phyloP scores from a whole-genome alignment of 306 rosid species.

The Inga leiocalycina region DNA sequence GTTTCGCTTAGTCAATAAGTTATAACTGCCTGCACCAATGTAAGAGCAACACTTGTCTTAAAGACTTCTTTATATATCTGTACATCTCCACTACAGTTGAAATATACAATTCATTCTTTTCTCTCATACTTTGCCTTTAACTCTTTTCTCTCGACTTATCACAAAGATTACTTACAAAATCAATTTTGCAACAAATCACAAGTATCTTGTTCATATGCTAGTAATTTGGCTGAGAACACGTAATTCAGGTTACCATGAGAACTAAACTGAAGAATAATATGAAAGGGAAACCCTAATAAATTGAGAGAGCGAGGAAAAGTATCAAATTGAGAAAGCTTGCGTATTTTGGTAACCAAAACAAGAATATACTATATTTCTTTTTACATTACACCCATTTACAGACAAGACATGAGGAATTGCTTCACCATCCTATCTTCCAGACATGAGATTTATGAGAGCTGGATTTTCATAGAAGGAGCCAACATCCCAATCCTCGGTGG shows the following conservation, averaged over 20 bases:
- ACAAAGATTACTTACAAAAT: too few species aligned
- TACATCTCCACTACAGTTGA: too few species aligned
- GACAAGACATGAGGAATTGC: neutral
- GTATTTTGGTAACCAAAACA: neutral
- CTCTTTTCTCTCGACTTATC: too few species aligned
- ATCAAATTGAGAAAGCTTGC: neutral
- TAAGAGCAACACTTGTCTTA: too few species aligned
- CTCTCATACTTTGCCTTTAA: too few species aligned
- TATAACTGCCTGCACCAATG: too few species aligned
- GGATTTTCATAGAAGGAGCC: slow-evolving; percentile 73
- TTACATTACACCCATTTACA: neutral
- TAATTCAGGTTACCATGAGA: neutral
- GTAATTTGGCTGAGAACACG: too few species aligned
- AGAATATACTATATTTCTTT: neutral
- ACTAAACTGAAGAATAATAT: neutral
- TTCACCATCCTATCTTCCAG: slow-evolving; percentile 58
- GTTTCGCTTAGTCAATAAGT: too few species aligned
- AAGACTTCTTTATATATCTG: too few species aligned
- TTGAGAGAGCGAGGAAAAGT: neutral
- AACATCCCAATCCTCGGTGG: slow-evolving; percentile 81
- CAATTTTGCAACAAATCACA: neutral
- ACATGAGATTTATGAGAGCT: slow-evolving; percentile 61
- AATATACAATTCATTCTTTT: too few species aligned
- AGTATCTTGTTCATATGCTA: too few species aligned
- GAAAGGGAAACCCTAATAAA: neutral